A percentile compares a stretch with the other conserved stretches of the same genome.
phyloP scores from a whole-genome alignment of 805 yeast genomes.

The Saccharomycopsis malanga region DNA sequence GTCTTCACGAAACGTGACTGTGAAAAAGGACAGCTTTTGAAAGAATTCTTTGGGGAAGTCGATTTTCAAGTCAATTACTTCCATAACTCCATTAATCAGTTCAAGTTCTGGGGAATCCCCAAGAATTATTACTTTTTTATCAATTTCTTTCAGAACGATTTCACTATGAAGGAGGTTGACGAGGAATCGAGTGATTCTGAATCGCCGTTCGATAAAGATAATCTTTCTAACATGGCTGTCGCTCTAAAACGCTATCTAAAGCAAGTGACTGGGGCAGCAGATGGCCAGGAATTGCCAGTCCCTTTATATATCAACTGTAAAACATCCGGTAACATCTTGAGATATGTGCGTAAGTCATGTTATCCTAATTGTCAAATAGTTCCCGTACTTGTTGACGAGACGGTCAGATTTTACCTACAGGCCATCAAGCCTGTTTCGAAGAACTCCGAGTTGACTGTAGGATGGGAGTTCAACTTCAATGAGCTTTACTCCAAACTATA shows the following conservation, averaged over 20 bases:
- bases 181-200: constrained; percentile 29
- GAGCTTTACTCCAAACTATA: constrained; percentile 67
- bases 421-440: constrained; percentile 49
- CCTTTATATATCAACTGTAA: constrained; percentile 23
- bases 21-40: constrained; percentile 42
- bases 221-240: constrained; percentile 6
- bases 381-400: constrained; percentile 34
- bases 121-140: constrained; percentile 25
- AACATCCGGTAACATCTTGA: constrained; percentile 62
- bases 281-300: not conserved
- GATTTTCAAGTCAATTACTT: constrained; percentile 59
- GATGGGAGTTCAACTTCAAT: constrained; percentile 82
- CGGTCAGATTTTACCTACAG: constrained; percentile 48
- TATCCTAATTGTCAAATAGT: constrained; percentile 65
- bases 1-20: constrained; percentile 40
- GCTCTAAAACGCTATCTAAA: constrained; percentile 3
- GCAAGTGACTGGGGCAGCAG: not conserved
- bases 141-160: constrained; percentile 8
- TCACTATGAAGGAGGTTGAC: not conserved
- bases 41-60: constrained; percentile 68
- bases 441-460: constrained; percentile 68
- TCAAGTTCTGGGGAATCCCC: constrained; percentile 63
- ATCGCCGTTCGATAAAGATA: not conserved
- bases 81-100: constrained; percentile 66
- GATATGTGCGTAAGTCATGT: constrained; percentile 74